Base-by-base conservation (phyloP, 768 basidiomycete genomes). In the Porphyrellus cyaneotinctus region DNA sequence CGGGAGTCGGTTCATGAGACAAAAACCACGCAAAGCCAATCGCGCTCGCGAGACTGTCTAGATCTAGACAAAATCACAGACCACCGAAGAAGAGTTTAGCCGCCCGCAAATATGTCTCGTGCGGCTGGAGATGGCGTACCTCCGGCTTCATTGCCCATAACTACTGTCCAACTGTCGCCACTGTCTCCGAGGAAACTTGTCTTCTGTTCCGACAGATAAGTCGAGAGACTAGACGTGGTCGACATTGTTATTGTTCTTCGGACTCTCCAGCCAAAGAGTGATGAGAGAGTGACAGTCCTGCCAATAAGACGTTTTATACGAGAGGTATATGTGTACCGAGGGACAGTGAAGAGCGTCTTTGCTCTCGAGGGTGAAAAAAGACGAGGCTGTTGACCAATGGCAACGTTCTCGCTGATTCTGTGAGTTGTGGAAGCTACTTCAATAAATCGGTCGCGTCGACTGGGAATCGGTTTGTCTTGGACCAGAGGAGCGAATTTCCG, bases 71-170 rank as follows among this genome's bases (percentile, higher is more conserved):
- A 20, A 45, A 17, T 23, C 15, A 52, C n/a, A 20, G 48, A 48
- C 35, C 31, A 53, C 51, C 18, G 26, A 5, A 28, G 9, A 28
- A 28, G 26, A 44, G 32, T 37, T 23, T 6, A 3, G 28, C 39
- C 32, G 15, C 23, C 39, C 32, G 15, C 23, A 42, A 48, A 43
- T 9, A 28, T 5, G 26, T 26, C 28, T n/a, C 31, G n/a, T 3
- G 14, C 32, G 20, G 47, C 36, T 18, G 23, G 46, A 37, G 24
- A 42, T 18, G 47, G 35, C 51, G 15, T 66, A 95, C 95, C 95
- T 63, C 95, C 95, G 14, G 95, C 92, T 70, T 98, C 95, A 67
- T 99, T 99, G 0, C 95, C 95, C 85, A 94, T 90, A 0, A 85
- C 87, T 6, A 97, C 76, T 0, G 82, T 87, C 95, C 94, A 98